Percentiles rank a stretch among this genome's conserved stretches.
These are phyloP conservation scores for Ustilago tritici DNA, from an alignment of 1,284 basidiomycete species.

Conservation along the genomic window DNA sequence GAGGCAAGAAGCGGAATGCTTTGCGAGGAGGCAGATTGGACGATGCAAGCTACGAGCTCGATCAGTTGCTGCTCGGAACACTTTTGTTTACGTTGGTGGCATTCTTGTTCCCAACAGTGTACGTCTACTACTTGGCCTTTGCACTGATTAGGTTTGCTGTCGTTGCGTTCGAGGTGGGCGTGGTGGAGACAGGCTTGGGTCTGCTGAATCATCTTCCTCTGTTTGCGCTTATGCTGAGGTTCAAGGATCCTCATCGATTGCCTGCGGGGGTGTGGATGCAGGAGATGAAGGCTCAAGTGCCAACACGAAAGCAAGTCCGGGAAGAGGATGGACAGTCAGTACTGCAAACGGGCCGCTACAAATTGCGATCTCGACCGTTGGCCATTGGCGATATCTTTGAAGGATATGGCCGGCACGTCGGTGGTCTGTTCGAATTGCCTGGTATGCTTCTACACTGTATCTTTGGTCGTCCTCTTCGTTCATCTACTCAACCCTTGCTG, in stretches of 20 bases:
- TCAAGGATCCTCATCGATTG: conserved; percentile 85
- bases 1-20: conserved; percentile 75
- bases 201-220: conserved; percentile 90
- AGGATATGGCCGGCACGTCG: conserved; percentile 46
- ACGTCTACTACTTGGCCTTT: conserved; percentile 86
- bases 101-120: conserved; percentile 89
- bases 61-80: conserved; percentile 92
- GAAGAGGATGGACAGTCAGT: neutral
- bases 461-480: conserved; percentile 32
- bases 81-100: conserved; percentile 91
- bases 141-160: conserved; percentile 74
- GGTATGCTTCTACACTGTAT: conserved; percentile 40
- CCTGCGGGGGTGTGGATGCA: conserved; percentile 71
- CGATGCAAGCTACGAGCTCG: conserved; percentile 88
- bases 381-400: conserved; percentile 45
- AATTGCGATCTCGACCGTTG: conserved; percentile 40
- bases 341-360: conserved; percentile 14
- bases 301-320: neutral
- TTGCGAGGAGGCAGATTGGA: conserved; percentile 84
- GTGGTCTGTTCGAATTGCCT: conserved; percentile 38
- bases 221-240: conserved; percentile 85
- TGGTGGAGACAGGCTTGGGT: conserved; percentile 65
- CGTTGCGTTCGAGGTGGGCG: conserved; percentile 26
- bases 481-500: neutral
- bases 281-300: neutral